Conservation (phyloP, 2,329 filamentous ascomycete species). For the Penicillium sp. region DNA sequence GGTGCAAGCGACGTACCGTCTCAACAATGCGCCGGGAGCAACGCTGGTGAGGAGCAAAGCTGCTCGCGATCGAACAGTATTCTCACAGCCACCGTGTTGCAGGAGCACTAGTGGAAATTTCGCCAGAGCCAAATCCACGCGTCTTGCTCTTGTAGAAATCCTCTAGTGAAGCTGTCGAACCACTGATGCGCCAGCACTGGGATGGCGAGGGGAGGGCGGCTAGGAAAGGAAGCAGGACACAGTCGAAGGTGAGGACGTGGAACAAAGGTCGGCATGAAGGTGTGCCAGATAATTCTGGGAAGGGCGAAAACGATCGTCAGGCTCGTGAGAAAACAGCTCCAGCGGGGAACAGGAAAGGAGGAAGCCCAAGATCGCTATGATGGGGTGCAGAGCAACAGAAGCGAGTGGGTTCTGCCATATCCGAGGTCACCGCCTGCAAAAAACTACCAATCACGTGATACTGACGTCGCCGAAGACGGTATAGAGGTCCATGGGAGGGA, state of each 20-base stretch:
- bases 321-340: constrained; percentile 15
- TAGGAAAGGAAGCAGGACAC: constrained; percentile 37
- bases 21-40: constrained; percentile 39
- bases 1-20: constrained; percentile 34
- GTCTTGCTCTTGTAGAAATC: constrained; percentile 11
- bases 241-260: constrained; percentile 28
- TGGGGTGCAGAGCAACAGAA: constrained; percentile 27
- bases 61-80: constrained; percentile 37
- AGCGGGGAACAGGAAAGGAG: constrained; percentile 12
- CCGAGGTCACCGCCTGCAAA: constrained; percentile 25
- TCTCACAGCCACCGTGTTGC: constrained; percentile 28
- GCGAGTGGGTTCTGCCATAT: constrained; percentile 28
- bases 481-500: not conserved
- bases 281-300: constrained; percentile 10
- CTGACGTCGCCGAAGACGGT: constrained; percentile 23
- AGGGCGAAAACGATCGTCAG: constrained; percentile 14
- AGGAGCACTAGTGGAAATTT: constrained; percentile 5
- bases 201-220: constrained; percentile 28
- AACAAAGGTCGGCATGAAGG: constrained; percentile 35
- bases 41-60: constrained; percentile 30
- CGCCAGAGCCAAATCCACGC: constrained; percentile 10
- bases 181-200: constrained; percentile 21
- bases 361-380: constrained; percentile 23
- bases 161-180: constrained; percentile 12
- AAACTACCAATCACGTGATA: constrained; percentile 20